These are phyloP conservation scores for Cladosporium sp. DNA, from an alignment of 2,329 filamentous ascomycete genomes.

Conservation along the genomic window DNA sequence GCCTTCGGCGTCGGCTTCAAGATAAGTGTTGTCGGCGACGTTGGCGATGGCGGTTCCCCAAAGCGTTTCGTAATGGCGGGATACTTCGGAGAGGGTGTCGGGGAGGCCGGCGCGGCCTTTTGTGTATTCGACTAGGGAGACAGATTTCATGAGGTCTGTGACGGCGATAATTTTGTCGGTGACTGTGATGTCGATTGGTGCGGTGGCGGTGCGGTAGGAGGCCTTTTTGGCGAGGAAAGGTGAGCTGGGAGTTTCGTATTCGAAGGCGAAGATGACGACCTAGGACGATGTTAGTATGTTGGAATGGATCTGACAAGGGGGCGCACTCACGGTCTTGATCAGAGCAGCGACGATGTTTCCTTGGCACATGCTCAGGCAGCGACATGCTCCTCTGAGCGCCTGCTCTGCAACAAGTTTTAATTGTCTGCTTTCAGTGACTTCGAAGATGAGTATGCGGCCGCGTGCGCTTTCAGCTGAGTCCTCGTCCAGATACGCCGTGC, in stretches of 20 bases:
- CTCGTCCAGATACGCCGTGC: conserved; percentile 76
- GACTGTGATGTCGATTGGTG: conserved; percentile 77
- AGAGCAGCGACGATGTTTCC: conserved; percentile 81
- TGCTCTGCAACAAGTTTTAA: conserved; percentile 71
- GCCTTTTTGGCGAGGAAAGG: conserved; percentile 67
- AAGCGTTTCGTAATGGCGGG: conserved; percentile 75
- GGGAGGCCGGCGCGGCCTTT: conserved; percentile 51
- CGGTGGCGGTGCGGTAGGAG: conserved; percentile 77
- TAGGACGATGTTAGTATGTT: conserved; percentile 32
- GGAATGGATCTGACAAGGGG: neutral
- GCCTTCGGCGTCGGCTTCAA: conserved; percentile 83
- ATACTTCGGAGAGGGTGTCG: conserved; percentile 69
- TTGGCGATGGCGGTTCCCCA: conserved; percentile 80
- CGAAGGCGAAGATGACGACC: conserved; percentile 61
- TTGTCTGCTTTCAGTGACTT: conserved; percentile 72
- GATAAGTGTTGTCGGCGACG: conserved; percentile 71
- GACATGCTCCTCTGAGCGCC: conserved; percentile 74
- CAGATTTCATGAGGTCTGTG: conserved; percentile 90
- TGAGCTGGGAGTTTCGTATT: conserved; percentile 55
- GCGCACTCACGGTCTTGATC: conserved; percentile 72
- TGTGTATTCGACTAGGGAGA: conserved; percentile 73
- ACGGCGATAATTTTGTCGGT: conserved; percentile 75
- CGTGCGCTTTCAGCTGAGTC: conserved; percentile 55
- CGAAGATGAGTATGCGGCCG: conserved; percentile 81
- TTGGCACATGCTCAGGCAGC: conserved; percentile 71